Percentiles rank a stretch among this genome's conserved stretches.
These are phyloP conservation scores for Globisporangium paddicum DNA, from an alignment of 352 stramenopile genomes.

Conservation along the genomic window DNA sequence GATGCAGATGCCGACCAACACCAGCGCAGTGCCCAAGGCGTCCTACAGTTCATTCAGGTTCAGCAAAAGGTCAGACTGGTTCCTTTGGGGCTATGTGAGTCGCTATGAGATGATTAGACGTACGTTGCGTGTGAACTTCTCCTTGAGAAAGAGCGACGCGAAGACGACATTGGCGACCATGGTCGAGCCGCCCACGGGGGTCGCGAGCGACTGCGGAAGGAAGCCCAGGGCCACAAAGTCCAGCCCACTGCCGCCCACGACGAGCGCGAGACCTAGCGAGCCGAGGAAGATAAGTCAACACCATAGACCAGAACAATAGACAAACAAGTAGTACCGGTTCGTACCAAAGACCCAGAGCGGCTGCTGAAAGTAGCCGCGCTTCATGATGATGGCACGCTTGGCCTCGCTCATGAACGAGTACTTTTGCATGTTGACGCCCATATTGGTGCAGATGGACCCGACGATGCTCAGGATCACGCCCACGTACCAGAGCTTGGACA, in stretches of 20 bases:
- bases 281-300: not conserved
- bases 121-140: slow-evolving; percentile 52
- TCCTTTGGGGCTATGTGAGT: no score
- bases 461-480: slow-evolving; percentile 76
- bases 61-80: no score
- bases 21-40: slow-evolving; percentile 56
- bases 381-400: slow-evolving; percentile 44
- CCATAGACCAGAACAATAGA: not conserved
- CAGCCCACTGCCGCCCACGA: slow-evolving; percentile 61
- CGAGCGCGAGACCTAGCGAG: slow-evolving; percentile 39
- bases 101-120: no score
- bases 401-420: slow-evolving; percentile 86
- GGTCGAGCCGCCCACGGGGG: slow-evolving; percentile 68
- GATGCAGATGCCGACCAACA: slow-evolving; percentile 71
- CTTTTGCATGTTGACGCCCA: slow-evolving; percentile 87
- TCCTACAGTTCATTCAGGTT: slow-evolving; percentile 30
- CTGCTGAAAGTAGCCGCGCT: slow-evolving; percentile 73
- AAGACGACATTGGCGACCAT: slow-evolving; percentile 86
- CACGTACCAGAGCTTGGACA: slow-evolving; percentile 54
- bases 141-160: slow-evolving; percentile 71
- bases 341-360: slow-evolving; percentile 76
- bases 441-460: slow-evolving; percentile 71
- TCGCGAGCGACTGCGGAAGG: slow-evolving; percentile 74
- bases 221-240: slow-evolving; percentile 82
- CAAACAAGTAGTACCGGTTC: not conserved